Percentiles rank a stretch among this genome's conserved stretches.
Evolutionary conservation across 1,139 yeast species (phyloP).

Genomic region (Geotrichum armillariae): DNA sequence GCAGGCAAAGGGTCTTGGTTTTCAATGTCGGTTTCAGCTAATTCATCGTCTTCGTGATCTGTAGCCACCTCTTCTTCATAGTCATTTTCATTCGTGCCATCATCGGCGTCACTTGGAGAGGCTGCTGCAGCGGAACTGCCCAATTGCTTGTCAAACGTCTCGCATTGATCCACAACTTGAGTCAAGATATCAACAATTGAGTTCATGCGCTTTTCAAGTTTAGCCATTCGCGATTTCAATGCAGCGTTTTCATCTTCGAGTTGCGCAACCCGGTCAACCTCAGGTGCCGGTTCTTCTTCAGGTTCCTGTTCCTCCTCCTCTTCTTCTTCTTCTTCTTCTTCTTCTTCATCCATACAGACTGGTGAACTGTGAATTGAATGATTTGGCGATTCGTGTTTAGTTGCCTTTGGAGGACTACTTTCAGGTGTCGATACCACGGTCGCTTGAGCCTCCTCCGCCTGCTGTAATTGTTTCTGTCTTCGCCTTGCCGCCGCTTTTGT

Average conservation of each 20-base stretch:
- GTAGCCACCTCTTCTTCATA: not conserved
- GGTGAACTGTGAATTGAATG: not conserved
- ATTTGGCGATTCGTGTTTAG: not conserved
- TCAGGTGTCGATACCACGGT: not conserved
- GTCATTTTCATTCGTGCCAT: not conserved
- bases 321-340: slow-evolving; percentile 4
- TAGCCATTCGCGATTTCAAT: not conserved
- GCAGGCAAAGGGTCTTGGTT: not conserved
- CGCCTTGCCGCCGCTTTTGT: slow-evolving; percentile 8
- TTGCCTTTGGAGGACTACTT: not conserved
- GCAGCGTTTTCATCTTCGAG: not conserved
- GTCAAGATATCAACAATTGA: slow-evolving; percentile 5
- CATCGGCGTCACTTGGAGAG: too few species aligned
- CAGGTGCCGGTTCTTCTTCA: not conserved
- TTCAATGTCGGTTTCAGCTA: slow-evolving; percentile 3
- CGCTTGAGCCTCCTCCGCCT: not conserved
- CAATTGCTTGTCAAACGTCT: slow-evolving; percentile 3
- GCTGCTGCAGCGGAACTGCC: too few species aligned
- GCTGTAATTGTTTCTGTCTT: not conserved
- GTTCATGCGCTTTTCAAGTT: slow-evolving; percentile 7
- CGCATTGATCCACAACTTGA: slow-evolving; percentile 10
- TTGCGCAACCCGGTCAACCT: not conserved
- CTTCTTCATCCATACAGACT: slow-evolving; percentile 1
- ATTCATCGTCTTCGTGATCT: slow-evolving; percentile 12
- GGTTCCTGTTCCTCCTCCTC: not conserved